Conservation (phyloP, 192 early-diverging fungal species). For the Irineochytrium annulatum region DNA sequence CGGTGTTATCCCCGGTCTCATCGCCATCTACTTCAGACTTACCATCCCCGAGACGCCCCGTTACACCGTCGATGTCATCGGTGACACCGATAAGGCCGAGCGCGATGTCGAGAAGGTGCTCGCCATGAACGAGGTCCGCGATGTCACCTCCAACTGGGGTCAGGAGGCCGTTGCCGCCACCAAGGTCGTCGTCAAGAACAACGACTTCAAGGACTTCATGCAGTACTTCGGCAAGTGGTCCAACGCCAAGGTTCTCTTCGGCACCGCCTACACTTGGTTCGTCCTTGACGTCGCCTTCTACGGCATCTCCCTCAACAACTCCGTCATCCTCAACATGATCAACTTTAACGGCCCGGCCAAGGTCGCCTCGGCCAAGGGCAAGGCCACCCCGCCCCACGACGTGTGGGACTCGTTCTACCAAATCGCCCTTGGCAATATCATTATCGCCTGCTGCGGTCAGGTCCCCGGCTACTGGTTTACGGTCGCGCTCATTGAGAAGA, state of each 20-base stretch:
- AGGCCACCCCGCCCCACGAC: slow-evolving; percentile 55
- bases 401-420: slow-evolving; percentile 28
- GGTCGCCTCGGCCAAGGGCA: slow-evolving; percentile 5
- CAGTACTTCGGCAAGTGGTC: slow-evolving; percentile 73
- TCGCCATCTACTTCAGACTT: slow-evolving; percentile 80
- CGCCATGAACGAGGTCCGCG: slow-evolving; percentile 17
- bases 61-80: slow-evolving; percentile 68
- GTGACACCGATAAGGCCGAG: slow-evolving; percentile 57
- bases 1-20: slow-evolving; percentile 76
- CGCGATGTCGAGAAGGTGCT: slow-evolving; percentile 29
- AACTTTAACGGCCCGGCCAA: slow-evolving; percentile 30
- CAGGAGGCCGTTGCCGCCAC: slow-evolving; percentile 4
- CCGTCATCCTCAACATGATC: slow-evolving; percentile 20
- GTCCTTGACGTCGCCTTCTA: slow-evolving; percentile 50
- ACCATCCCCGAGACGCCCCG: slow-evolving; percentile 95
- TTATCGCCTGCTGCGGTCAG: slow-evolving; percentile 63
- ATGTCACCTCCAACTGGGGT: slow-evolving; percentile 21
- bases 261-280: slow-evolving; percentile 43
- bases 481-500: slow-evolving; percentile 80
- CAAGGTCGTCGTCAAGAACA: slow-evolving; percentile 11
- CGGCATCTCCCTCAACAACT: slow-evolving; percentile 35
- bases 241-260: slow-evolving; percentile 72
- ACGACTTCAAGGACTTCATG: slow-evolving; percentile 27
- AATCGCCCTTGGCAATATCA: slow-evolving; percentile 80
- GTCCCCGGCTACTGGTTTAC: slow-evolving; percentile 96